These are phyloP conservation scores for Candida sojae DNA, from an alignment of 1,139 yeast species.

Conservation along the genomic window DNA sequence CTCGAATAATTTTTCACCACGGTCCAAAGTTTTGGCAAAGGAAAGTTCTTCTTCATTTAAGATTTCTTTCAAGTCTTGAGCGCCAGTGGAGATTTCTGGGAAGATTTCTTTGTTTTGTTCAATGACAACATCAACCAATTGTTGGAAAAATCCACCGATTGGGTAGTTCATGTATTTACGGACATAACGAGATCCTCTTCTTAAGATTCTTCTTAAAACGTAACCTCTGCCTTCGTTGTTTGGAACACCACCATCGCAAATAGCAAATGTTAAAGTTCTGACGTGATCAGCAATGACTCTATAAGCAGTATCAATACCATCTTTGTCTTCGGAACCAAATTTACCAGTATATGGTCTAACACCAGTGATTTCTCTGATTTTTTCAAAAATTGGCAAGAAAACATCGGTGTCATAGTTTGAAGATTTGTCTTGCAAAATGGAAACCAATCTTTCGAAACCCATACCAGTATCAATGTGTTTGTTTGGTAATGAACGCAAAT, in stretches of 20 bases:
- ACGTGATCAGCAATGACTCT: constrained; percentile 98
- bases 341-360: constrained; percentile 89
- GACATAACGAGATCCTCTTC: constrained; percentile 97
- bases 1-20: constrained; percentile 97
- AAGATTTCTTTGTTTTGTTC: constrained; percentile 84
- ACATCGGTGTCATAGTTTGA: constrained; percentile 98
- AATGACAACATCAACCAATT: constrained; percentile 88
- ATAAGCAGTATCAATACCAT: constrained; percentile 97
- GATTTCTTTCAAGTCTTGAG: constrained; percentile 80
- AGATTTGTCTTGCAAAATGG: constrained; percentile 83
- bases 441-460: constrained; percentile 97
- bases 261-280: constrained; percentile 92
- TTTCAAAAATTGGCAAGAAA: constrained; percentile 80
- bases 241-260: constrained; percentile 99
- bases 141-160: constrained; percentile 89
- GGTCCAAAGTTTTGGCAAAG: constrained; percentile 91
- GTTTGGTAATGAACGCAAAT: constrained; percentile 81
- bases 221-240: constrained; percentile 99
- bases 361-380: constrained; percentile 90
- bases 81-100: constrained; percentile 83
- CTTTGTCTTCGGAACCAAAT: constrained; percentile 88
- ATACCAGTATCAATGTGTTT: constrained; percentile 97
- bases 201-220: constrained; percentile 90
- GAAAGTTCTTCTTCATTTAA: constrained; percentile 95
- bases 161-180: constrained; percentile 96